Evolutionary conservation across 2,329 filamentous ascomycete genomes (phyloP).

Genomic region (Trichoderma polysporum): DNA sequence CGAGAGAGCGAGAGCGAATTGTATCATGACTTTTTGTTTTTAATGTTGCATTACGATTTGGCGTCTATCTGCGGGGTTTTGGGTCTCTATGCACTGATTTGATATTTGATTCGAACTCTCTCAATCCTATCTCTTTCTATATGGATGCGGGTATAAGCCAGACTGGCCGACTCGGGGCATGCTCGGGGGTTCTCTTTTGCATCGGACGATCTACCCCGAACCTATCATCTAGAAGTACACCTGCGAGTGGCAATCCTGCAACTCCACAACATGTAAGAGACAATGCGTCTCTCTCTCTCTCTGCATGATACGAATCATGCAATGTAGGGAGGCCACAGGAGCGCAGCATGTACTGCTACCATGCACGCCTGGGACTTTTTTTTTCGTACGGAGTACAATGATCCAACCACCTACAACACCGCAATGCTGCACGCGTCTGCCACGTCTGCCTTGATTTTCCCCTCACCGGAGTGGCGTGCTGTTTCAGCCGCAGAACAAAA

Average conservation of each 20-base stretch:
- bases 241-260: not conserved
- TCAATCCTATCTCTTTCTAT: not conserved
- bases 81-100: not conserved
- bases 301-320: not conserved
- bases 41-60: constrained; percentile 9
- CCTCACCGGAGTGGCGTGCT: not conserved
- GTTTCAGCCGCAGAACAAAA: not conserved
- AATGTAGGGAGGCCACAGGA: not conserved
- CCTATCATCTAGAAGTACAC: not conserved
- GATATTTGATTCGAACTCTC: not conserved
- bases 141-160: not conserved
- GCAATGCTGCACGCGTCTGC: not conserved
- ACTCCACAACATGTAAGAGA: not conserved
- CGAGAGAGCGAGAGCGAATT: constrained; percentile 4
- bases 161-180: not conserved
- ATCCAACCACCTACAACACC: not conserved
- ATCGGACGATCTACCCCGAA: not conserved
- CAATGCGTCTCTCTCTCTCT: not conserved
- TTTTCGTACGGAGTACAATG: not conserved
- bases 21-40: constrained; percentile 15
- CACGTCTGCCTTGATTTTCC: not conserved
- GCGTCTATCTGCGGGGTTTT: constrained; percentile 16
- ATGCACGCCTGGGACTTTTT: not conserved
- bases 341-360: not conserved
- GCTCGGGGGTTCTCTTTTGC: not conserved